These are phyloP conservation scores for Dacryopinax primogenitus DNA, from an alignment of 768 basidiomycete species.

Conservation along the genomic window DNA sequence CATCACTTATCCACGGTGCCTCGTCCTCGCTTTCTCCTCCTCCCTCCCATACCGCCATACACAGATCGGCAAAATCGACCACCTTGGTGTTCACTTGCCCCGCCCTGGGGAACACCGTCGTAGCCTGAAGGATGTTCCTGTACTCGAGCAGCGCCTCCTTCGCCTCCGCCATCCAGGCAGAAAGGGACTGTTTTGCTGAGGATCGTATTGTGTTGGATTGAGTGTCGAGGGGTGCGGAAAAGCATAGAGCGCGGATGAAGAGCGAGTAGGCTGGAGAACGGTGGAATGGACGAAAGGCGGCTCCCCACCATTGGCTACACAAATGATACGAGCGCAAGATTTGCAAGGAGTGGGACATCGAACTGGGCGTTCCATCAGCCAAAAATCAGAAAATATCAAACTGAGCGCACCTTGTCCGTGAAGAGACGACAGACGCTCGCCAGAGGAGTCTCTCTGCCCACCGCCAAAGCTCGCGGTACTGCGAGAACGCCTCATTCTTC, in stretches of 20 bases:
- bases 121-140: constrained; percentile 49
- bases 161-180: constrained; percentile 50
- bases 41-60: constrained; percentile 70
- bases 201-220: constrained; percentile 10
- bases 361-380: constrained; percentile 10
- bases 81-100: constrained; percentile 67
- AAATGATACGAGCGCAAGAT: constrained; percentile 26
- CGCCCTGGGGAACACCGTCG: constrained; percentile 67
- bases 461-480: constrained; percentile 72
- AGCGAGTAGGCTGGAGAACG: constrained; percentile 56
- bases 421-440: constrained; percentile 56
- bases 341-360: constrained; percentile 18
- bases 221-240: constrained; percentile 22
- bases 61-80: constrained; percentile 70
- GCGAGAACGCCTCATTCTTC: constrained; percentile 45
- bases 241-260: constrained; percentile 57
- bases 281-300: constrained; percentile 63
- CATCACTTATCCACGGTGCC: constrained; percentile 71
- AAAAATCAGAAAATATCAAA: background rate
- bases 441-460: constrained; percentile 76
- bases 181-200: constrained; percentile 3
- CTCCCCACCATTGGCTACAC: constrained; percentile 50
- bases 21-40: constrained; percentile 49
- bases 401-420: constrained; percentile 34
- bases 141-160: constrained; percentile 60